A percentile compares a stretch with the other conserved stretches of the same genome.
phyloP scores from a whole-genome alignment of 1,284 basidiomycete species.

The Grifola frondosa region DNA sequence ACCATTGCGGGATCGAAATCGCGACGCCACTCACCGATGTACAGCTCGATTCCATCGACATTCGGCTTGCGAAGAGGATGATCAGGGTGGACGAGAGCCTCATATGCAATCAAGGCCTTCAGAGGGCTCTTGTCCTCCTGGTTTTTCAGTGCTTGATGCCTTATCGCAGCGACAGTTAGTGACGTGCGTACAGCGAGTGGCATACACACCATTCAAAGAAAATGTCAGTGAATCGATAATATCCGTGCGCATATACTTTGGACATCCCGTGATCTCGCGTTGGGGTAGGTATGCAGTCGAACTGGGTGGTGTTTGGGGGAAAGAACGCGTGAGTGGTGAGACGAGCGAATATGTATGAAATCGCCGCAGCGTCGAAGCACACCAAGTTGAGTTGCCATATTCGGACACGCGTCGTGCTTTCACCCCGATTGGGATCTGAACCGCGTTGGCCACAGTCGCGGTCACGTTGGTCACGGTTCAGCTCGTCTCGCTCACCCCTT shows the following conservation, averaged over 20 bases:
- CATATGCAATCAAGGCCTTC: conserved; percentile 66
- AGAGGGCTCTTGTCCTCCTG: conserved; percentile 58
- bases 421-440: conserved; percentile 24
- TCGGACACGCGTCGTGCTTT: conserved; percentile 3
- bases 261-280: too few species aligned
- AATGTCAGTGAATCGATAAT: conserved; percentile 78
- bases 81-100: conserved; percentile 62
- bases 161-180: conserved; percentile 19
- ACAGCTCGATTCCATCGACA: conserved; percentile 66
- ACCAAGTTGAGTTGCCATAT: not conserved
- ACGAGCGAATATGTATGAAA: too few species aligned
- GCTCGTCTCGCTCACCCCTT: not conserved
- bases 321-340: too few species aligned
- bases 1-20: not conserved
- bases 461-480: too few species aligned
- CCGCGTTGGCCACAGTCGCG: conserved; percentile 17
- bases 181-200: not conserved
- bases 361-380: not conserved
- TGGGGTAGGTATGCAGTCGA: too few species aligned
- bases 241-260: too few species aligned
- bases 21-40: conserved; percentile 56
- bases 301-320: too few species aligned
- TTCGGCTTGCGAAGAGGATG: conserved; percentile 71
- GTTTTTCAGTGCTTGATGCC: conserved; percentile 46
- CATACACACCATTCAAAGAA: conserved; percentile 64